Evolutionary conservation across 495 filamentous ascomycete genomes (phyloP).

Genomic region (Tuber brumale): DNA sequence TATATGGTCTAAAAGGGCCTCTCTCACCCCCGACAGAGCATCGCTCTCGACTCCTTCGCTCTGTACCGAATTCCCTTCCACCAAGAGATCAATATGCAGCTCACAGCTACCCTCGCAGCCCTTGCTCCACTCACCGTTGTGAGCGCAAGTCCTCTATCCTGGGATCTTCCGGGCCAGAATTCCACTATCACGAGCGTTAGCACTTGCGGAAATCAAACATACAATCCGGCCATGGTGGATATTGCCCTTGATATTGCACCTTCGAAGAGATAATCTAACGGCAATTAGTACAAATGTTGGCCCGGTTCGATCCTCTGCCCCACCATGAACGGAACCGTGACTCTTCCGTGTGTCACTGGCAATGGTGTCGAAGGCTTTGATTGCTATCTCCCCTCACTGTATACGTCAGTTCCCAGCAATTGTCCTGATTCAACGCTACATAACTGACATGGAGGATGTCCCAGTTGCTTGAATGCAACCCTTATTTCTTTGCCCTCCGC

Average conservation of each 20-base stretch:
- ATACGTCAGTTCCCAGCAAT: not conserved
- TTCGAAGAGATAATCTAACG: not conserved
- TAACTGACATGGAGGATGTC: not conserved
- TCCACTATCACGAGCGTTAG: not conserved
- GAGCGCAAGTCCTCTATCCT: not conserved
- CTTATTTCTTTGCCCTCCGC: not conserved
- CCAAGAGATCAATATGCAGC: not conserved
- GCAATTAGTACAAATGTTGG: not conserved
- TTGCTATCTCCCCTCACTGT: not conserved
- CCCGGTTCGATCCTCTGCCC: not conserved
- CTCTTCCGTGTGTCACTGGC: not conserved
- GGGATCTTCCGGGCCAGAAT: not conserved
- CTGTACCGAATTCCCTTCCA: not conserved
- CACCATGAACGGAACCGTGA: not conserved
- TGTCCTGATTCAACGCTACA: not conserved
- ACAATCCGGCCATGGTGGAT: not conserved
- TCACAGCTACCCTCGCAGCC: not conserved
- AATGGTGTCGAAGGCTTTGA: not conserved
- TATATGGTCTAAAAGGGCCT: not conserved
- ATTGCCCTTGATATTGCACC: not conserved
- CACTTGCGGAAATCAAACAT: not conserved
- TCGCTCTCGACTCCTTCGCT: not conserved
- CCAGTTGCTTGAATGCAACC: not conserved
- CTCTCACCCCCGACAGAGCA: not conserved
- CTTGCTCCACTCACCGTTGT: not conserved